Conservation (phyloP, 2,329 filamentous ascomycete genomes). For the Colletotrichum tropicale region DNA sequence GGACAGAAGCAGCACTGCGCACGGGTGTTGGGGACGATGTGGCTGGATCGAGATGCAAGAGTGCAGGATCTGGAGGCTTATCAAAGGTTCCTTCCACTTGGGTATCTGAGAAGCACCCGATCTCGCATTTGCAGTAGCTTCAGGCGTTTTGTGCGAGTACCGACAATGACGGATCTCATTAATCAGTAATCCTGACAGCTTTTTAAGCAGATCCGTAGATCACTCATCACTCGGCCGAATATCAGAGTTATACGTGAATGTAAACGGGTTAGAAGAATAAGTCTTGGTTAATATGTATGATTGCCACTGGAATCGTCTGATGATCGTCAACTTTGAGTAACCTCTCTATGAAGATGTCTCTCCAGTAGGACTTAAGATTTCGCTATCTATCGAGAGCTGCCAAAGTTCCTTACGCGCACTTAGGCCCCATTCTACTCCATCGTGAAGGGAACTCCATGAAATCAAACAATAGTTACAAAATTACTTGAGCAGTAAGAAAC, state of each 20-base stretch:
- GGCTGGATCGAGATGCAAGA: slow-evolving; percentile 17
- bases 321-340: neutral
- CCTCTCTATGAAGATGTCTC: neutral
- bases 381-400: neutral
- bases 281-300: neutral
- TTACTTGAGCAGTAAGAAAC: neutral
- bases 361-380: neutral
- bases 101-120: neutral
- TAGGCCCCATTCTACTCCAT: neutral
- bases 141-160: neutral
- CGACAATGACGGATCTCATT: neutral
- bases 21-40: neutral
- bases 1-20: neutral
- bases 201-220: neutral
- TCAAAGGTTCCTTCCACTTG: neutral
- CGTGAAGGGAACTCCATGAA: neutral
- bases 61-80: slow-evolving; percentile 10
- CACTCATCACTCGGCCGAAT: neutral
- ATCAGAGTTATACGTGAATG: neutral
- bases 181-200: neutral
- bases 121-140: neutral
- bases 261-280: neutral
- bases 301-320: neutral
- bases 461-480: neutral
- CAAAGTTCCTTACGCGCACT: neutral